Evolutionary conservation across 768 basidiomycete species (phyloP).

Genomic region (Tricholomella constricta): DNA sequence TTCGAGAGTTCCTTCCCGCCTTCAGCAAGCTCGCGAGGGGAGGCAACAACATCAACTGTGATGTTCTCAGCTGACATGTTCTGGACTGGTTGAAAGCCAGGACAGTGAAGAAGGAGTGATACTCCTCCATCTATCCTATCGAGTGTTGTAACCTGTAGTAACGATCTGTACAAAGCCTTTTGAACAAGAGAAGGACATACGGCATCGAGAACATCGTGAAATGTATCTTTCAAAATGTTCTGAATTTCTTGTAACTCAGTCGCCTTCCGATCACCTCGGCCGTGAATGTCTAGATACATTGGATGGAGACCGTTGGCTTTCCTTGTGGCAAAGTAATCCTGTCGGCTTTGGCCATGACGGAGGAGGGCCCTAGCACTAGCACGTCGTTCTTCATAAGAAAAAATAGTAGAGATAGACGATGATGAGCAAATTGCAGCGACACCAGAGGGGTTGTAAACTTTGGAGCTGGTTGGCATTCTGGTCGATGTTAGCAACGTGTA

Average conservation of each 20-base stretch:
- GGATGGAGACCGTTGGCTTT: neutral
- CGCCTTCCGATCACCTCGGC: neutral
- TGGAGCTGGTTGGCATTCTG: too few species aligned
- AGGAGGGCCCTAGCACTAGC: neutral
- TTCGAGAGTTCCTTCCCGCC: slow-evolving; percentile 3
- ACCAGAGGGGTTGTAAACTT: neutral
- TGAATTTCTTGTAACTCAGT: neutral
- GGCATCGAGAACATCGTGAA: neutral
- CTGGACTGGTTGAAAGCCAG: neutral
- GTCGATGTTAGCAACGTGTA: too few species aligned
- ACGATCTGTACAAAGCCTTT: neutral
- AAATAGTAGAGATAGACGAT: neutral
- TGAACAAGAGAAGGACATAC: neutral
- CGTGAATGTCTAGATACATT: neutral
- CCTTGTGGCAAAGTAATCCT: neutral
- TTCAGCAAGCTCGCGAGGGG: slow-evolving; percentile 4
- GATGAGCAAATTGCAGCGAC: neutral
- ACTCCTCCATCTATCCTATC: neutral
- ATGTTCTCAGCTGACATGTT: neutral
- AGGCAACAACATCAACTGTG: slow-evolving; percentile 8
- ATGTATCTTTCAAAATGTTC: neutral
- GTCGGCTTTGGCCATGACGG: neutral
- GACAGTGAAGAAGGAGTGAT: neutral
- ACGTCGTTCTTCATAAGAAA: neutral
- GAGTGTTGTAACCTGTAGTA: neutral